A percentile compares a stretch with the other conserved stretches of the same genome.
Evolutionary conservation across 2,329 filamentous ascomycete species (phyloP).

Genomic region (Microsporum canis): DNA sequence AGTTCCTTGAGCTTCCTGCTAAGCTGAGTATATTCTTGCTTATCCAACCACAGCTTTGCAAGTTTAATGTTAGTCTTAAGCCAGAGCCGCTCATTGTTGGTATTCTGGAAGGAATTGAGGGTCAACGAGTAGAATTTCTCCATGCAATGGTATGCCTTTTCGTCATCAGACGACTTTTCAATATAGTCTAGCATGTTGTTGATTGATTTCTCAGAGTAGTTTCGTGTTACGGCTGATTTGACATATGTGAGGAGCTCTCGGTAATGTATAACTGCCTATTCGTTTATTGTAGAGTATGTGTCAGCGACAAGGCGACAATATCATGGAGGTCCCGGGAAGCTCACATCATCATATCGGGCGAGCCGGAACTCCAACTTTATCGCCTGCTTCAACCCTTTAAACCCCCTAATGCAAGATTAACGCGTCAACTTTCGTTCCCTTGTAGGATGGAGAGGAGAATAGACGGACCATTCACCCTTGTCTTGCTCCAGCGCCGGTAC

Average conservation of each 20-base stretch:
- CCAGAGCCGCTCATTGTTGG: slow-evolving; percentile 94
- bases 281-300: background rate
- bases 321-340: slow-evolving; percentile 3
- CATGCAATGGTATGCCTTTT: slow-evolving; percentile 67
- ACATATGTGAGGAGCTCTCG: slow-evolving; percentile 92
- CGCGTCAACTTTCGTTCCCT: background rate
- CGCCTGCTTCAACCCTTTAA: slow-evolving; percentile 94
- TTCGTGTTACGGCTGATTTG: slow-evolving; percentile 89
- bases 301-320: background rate
- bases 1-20: slow-evolving; percentile 77
- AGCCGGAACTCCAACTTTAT: slow-evolving; percentile 90
- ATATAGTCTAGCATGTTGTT: slow-evolving; percentile 99
- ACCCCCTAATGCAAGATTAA: slow-evolving; percentile 47
- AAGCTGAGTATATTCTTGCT: slow-evolving; percentile 73
- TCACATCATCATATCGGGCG: slow-evolving; percentile 72
- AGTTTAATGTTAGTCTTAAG: slow-evolving; percentile 98
- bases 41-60: slow-evolving; percentile 77
- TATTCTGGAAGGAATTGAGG: slow-evolving; percentile 87
- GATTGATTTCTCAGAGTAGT: slow-evolving; percentile 98
- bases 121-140: slow-evolving; percentile 92
- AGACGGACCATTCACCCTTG: slow-evolving; percentile 74
- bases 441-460: background rate
- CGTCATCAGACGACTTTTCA: slow-evolving; percentile 72
- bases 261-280: slow-evolving; percentile 79
- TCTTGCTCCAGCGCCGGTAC: slow-evolving; percentile 74